These are phyloP conservation scores for Trapa bicornis DNA, from an alignment of 345 rosid species.

Conservation along the genomic window DNA sequence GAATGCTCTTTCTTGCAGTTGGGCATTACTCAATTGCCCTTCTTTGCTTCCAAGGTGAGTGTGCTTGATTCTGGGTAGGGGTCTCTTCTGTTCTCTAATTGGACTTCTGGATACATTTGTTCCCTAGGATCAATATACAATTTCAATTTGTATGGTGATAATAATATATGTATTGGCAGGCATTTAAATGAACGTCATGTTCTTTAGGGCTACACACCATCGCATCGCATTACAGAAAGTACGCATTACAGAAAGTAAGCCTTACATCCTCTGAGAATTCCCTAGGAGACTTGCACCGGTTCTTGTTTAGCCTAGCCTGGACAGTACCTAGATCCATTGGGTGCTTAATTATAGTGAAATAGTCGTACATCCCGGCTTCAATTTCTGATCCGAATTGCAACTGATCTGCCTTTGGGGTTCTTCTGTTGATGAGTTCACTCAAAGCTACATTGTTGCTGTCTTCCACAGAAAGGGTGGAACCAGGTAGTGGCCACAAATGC, in stretches of 20 bases:
- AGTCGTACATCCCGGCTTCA: slow-evolving; percentile 50
- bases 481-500: slow-evolving; percentile 11
- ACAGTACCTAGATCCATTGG: slow-evolving; percentile 97
- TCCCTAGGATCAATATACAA: no score
- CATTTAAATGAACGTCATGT: slow-evolving; percentile 60
- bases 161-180: no score
- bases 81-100: no score
- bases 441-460: slow-evolving; percentile 15
- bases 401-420: slow-evolving; percentile 19
- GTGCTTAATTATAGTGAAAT: slow-evolving; percentile 49
- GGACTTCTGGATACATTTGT: no score
- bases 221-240: slow-evolving; percentile 80
- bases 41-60: no score
- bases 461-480: slow-evolving; percentile 15
- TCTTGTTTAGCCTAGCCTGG: slow-evolving; percentile 48
- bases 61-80: no score
- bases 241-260: slow-evolving; percentile 71
- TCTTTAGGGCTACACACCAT: slow-evolving; percentile 71
- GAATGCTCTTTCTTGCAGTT: no score
- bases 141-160: no score
- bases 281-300: slow-evolving; percentile 50
- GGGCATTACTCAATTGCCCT: no score
- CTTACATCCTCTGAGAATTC: slow-evolving; percentile 82
- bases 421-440: slow-evolving; percentile 20
- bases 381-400: slow-evolving; percentile 26